These are phyloP conservation scores for Globisporangium okanoganense DNA, from an alignment of 352 stramenopile genomes.

Conservation along the genomic window DNA sequence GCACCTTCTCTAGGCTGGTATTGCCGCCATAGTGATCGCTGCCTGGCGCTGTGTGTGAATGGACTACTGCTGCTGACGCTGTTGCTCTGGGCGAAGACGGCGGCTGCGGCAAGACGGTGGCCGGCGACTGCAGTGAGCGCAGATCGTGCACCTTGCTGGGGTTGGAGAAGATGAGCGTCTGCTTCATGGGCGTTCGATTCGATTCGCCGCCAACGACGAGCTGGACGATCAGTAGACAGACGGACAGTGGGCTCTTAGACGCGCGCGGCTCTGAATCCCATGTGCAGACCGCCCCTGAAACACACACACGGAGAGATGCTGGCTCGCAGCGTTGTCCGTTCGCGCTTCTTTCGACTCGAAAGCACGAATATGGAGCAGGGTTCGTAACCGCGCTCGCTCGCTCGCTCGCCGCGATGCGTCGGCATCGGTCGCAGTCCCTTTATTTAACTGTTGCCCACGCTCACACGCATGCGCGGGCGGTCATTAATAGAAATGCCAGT, in stretches of 20 bases:
- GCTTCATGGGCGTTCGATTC: no score
- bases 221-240: neutral
- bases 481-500: neutral
- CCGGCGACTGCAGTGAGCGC: constrained; percentile 8
- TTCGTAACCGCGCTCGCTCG: neutral
- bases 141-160: constrained; percentile 14
- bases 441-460: neutral
- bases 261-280: neutral
- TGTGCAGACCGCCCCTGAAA: neutral
- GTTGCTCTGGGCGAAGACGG: neutral
- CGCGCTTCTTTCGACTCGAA: neutral
- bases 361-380: neutral
- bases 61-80: neutral
- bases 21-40: neutral
- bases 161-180: constrained; percentile 13
- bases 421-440: no score
- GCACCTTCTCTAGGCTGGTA: neutral
- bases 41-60: constrained; percentile 3
- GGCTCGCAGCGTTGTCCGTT: neutral
- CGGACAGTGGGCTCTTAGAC: neutral
- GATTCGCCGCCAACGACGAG: neutral
- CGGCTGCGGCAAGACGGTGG: neutral
- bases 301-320: neutral
- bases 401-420: neutral
- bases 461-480: neutral